phyloP scores from a whole-genome alignment of 139 green algal genomes.

The Deuterostichococcus epilithicus region DNA sequence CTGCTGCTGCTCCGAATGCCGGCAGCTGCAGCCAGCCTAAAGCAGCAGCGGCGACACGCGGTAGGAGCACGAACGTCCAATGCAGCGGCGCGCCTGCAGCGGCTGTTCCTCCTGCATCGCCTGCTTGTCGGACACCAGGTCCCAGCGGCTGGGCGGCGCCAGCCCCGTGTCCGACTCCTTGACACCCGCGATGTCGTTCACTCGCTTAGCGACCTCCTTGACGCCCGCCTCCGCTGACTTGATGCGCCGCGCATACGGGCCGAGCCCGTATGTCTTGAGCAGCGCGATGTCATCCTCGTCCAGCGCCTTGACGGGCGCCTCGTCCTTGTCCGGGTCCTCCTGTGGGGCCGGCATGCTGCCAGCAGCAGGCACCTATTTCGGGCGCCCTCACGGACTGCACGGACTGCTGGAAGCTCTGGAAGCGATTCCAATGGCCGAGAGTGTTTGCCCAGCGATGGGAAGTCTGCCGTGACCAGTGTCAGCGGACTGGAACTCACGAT shows the following conservation, averaged over 20 bases:
- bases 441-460: too few species aligned
- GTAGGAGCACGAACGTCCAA: background rate
- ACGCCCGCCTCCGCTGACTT: slow-evolving; percentile 57
- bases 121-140: slow-evolving; percentile 99
- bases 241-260: slow-evolving; percentile 82
- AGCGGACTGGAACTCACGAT: too few species aligned
- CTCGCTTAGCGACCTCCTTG: slow-evolving; percentile 38
- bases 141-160: slow-evolving; percentile 93
- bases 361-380: background rate
- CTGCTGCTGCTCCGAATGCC: too few species aligned
- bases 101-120: slow-evolving; percentile 97
- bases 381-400: too few species aligned
- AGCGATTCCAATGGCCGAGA: too few species aligned
- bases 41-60: too few species aligned
- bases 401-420: too few species aligned
- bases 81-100: slow-evolving; percentile 57
- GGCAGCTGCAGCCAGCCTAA: too few species aligned
- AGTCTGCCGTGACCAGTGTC: too few species aligned
- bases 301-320: slow-evolving; percentile 25
- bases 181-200: slow-evolving; percentile 47
- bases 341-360: background rate
- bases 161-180: slow-evolving; percentile 88
- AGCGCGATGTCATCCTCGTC: slow-evolving; percentile 90
- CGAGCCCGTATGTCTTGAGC: slow-evolving; percentile 94
- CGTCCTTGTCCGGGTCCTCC: background rate